These are phyloP conservation scores for Hypoxylon sp. DNA, from an alignment of 2,329 filamentous ascomycete genomes.

Conservation along the genomic window DNA sequence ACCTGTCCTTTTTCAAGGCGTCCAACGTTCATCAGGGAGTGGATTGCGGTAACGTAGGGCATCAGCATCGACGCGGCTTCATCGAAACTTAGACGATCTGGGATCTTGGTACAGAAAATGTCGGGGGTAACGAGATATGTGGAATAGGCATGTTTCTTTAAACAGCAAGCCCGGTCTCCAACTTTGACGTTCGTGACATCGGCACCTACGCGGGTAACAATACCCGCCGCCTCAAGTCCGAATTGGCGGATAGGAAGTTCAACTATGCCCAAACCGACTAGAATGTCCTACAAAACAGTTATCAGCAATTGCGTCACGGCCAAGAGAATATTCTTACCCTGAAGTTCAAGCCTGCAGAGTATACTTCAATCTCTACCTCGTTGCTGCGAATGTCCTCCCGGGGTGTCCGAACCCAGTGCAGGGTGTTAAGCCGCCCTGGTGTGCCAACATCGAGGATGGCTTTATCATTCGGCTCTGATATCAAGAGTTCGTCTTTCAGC, in stretches of 20 bases:
- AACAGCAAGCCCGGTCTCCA: slow-evolving; percentile 47
- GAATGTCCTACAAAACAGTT: slow-evolving; percentile 41
- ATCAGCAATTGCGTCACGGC: slow-evolving; percentile 1
- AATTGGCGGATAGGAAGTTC: slow-evolving; percentile 34
- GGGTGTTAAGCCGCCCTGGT: slow-evolving; percentile 34
- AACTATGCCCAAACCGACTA: slow-evolving; percentile 42
- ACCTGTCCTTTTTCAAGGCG: slow-evolving; percentile 35
- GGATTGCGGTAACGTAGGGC: slow-evolving; percentile 34
- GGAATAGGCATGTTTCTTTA: slow-evolving; percentile 47
- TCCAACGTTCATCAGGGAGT: slow-evolving; percentile 34
- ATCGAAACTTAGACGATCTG: slow-evolving; percentile 42
- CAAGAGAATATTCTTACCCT: slow-evolving; percentile 30
- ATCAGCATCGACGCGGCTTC: slow-evolving; percentile 44
- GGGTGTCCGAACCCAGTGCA: slow-evolving; percentile 36
- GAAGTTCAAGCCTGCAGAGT: slow-evolving; percentile 42
- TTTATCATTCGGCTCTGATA: slow-evolving; percentile 26
- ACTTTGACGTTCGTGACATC: slow-evolving; percentile 32
- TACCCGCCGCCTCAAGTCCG: slow-evolving; percentile 41
- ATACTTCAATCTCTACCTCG: slow-evolving; percentile 40
- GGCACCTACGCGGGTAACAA: slow-evolving; percentile 46
- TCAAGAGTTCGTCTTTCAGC: slow-evolving; percentile 46
- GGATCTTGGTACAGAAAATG: slow-evolving; percentile 52
- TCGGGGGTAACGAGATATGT: slow-evolving; percentile 49
- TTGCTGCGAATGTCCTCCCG: slow-evolving; percentile 21
- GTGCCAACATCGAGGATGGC: slow-evolving; percentile 41